These are phyloP conservation scores for Microbotryum scabiosae DNA, from an alignment of 1,284 basidiomycete species.

Conservation along the genomic window DNA sequence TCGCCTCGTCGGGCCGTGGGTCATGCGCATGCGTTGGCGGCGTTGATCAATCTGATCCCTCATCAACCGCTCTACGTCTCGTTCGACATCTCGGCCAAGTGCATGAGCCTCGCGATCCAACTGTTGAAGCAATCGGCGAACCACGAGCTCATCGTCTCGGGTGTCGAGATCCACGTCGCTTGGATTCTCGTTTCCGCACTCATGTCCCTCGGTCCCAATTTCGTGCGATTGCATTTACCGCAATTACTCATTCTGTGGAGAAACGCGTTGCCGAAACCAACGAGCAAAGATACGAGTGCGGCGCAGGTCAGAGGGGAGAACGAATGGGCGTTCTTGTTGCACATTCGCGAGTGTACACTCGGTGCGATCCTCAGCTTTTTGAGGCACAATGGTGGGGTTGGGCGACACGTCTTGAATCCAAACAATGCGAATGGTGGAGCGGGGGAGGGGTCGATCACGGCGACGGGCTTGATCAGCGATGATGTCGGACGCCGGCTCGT, in stretches of 20 bases:
- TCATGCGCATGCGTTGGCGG: slow-evolving; percentile 78
- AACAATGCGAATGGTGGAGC: background rate
- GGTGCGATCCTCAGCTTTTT: slow-evolving; percentile 83
- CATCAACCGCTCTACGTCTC: slow-evolving; percentile 87
- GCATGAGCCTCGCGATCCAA: slow-evolving; percentile 81
- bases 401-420: no score
- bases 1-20: slow-evolving; percentile 68
- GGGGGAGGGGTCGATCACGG: slow-evolving; percentile 9
- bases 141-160: slow-evolving; percentile 73
- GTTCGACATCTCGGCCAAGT: slow-evolving; percentile 82
- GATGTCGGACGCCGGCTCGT: slow-evolving; percentile 83
- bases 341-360: slow-evolving; percentile 83
- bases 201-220: slow-evolving; percentile 87
- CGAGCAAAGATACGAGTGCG: slow-evolving; percentile 64
- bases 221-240: slow-evolving; percentile 82
- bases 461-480: slow-evolving; percentile 66
- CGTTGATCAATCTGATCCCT: slow-evolving; percentile 75
- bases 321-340: slow-evolving; percentile 88
- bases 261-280: slow-evolving; percentile 90
- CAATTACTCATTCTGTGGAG: slow-evolving; percentile 92
- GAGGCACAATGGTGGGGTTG: slow-evolving; percentile 53
- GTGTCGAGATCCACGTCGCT: slow-evolving; percentile 82
- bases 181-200: slow-evolving; percentile 88
- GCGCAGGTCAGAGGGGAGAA: slow-evolving; percentile 57
- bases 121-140: slow-evolving; percentile 84